Evolutionary conservation across 2,329 filamentous ascomycete genomes (phyloP), one percentile per base, ranked within the genome.

Genomic region (Cylindrodendrum hubeiense): DNA sequence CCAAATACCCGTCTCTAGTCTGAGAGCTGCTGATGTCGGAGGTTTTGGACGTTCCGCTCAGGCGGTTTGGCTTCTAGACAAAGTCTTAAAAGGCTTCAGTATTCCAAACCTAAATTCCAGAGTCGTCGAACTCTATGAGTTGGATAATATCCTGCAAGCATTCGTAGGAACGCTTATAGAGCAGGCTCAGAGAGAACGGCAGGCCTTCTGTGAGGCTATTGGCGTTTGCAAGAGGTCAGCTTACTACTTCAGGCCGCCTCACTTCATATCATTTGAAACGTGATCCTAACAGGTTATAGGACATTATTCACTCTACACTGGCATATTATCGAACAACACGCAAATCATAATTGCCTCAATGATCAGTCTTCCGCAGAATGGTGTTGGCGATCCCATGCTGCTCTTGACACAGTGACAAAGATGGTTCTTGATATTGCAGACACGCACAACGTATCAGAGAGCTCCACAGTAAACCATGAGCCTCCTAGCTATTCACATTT

Each of bases 381-480:
- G 44, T 30, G 19, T 2, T 15, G 34, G n/a, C 15, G 26, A 17
- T 56, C 52, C 2, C 46, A 51, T 5, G 24, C 17, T 17, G 46
- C 52, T 15, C 60, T 63, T 28, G 37, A 63, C 10, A 30, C 51
- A 4, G 52, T 34, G 4, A 39, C 46, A 9, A 57, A 44, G 21
- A 63, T 57, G 46, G 53, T 63, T 6, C 26, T 63, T 5, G 52
- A 56, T 12, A 46, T 50, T 17, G 52, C n/a, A n/a, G n/a, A n/a
- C n/a, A n/a, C n/a, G n/a, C n/a, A n/a, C n/a, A n/a, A n/a, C n/a
- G n/a, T n/a, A n/a, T n/a, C n/a, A n/a, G n/a, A n/a, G n/a, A n/a
- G n/a, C n/a, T n/a, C n/a, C n/a, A n/a, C n/a, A n/a, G n/a, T n/a
- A n/a, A n/a, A n/a, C n/a, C n/a, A n/a, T n/a, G n/a, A n/a, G n/a